A percentile compares a stretch with the other conserved stretches of the same genome.
Evolutionary conservation across 2,329 filamentous ascomycete genomes (phyloP).

Genomic region (Lachnellula arida): DNA sequence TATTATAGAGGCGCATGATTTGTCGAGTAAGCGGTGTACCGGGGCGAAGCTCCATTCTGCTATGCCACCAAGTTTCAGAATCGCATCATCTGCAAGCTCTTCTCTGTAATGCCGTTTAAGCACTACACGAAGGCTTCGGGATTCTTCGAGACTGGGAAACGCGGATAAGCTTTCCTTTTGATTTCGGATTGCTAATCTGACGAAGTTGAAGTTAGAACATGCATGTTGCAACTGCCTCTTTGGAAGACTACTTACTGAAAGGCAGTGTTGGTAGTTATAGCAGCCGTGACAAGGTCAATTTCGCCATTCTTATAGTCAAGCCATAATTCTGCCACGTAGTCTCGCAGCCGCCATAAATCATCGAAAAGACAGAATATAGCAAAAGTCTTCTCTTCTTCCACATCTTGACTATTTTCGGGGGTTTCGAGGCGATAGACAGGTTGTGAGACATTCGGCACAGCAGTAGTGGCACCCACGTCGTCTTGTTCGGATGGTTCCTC

Average conservation of each 20-base stretch:
- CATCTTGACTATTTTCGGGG: neutral
- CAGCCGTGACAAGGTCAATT: neutral
- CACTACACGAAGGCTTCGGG: no score
- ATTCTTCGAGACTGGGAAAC: neutral
- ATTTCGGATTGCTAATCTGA: neutral
- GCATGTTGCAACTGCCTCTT: no score
- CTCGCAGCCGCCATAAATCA: neutral
- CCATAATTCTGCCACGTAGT: neutral
- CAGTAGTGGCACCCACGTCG: neutral
- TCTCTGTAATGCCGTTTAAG: no score
- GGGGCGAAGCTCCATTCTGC: no score
- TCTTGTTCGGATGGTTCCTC: conserved; percentile 6
- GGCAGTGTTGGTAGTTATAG: neutral
- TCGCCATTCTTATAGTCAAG: neutral
- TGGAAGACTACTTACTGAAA: neutral
- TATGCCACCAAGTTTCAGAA: no score
- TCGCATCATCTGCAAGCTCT: no score
- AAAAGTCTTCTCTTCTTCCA: conserved; percentile 7
- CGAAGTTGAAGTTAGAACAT: no score
- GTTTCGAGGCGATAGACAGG: neutral
- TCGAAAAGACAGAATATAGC: conserved; percentile 3
- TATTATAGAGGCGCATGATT: no score
- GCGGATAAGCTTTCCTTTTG: neutral
- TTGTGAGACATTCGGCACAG: neutral
- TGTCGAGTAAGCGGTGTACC: no score